Base-by-base conservation (phyloP, 768 basidiomycete genomes). In the Jaapia argillacea region DNA sequence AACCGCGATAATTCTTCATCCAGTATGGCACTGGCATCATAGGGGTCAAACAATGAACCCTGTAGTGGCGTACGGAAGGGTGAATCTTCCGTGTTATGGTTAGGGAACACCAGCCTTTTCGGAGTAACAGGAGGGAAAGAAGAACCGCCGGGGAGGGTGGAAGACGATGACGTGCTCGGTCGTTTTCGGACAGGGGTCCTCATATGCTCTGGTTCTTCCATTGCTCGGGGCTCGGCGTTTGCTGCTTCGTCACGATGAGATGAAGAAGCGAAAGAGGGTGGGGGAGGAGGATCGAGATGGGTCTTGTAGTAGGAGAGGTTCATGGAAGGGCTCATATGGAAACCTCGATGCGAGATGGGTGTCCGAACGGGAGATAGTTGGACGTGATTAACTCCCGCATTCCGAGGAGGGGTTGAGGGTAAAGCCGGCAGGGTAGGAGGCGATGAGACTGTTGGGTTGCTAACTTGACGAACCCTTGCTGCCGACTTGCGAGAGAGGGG, bases 1-100 rank as follows among this genome's bases (percentile, higher is more conserved):
- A 77, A 59, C 44, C 79, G 65, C 39, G 69, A 73, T 43, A 89
- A 63, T 45, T 89, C 86, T 40, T 88, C 86, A 39, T 85, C 81
- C 20, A 88, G 63, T 35, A 85, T 52, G 24, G 72, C 64, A 24
- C 72, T 65, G 3, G 84, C 81, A 58, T 86, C 81, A 49, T 83
- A 78, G 24, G 84, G 83, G 55, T 86, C 85, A 48, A 75, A 77
- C 24, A 83, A 67, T 22, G 51, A 46, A 53, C 63, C 47, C 2
- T 71, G 61, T 36, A 71, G 66, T 4, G 63, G 60, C 14, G 60
- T 57, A 10, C 58, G 46, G 20, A 50, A 52, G 10, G 52, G 56
- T 10, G 55, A 56, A 16, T 18, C 33, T 7, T 22, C 45, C 12
- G n/a, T 47, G 10, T 67, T 67, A 3, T 75, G 78, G 10, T 75